Conservation (phyloP, 768 basidiomycete species). For the Calocybe cyanea region DNA sequence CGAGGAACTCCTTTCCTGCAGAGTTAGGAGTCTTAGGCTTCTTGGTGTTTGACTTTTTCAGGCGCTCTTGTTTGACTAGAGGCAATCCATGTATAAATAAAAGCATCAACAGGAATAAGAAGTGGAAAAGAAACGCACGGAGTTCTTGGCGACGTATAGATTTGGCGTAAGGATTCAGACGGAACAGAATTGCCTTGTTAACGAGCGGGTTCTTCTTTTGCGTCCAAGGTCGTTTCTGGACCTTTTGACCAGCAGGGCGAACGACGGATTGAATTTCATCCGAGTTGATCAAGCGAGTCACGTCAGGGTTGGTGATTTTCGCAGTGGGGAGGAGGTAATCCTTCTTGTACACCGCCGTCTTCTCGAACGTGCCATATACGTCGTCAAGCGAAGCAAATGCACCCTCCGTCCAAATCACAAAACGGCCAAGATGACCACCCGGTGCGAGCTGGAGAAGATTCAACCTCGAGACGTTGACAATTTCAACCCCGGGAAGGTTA, state of each 20-base stretch:
- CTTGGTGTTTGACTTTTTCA: conserved; percentile 60
- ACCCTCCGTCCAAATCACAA: conserved; percentile 98
- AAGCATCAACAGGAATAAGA: neutral
- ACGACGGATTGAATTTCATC: conserved; percentile 97
- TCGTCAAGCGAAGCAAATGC: conserved; percentile 93
- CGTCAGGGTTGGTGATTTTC: conserved; percentile 96
- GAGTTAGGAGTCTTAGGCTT: conserved; percentile 59
- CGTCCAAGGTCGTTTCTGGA: conserved; percentile 92
- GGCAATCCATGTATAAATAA: conserved; percentile 10
- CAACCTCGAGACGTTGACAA: conserved; percentile 88
- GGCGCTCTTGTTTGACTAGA: conserved; percentile 77
- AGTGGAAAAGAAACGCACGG: conserved; percentile 47
- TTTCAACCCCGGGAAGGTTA: conserved; percentile 97
- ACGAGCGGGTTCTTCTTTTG: conserved; percentile 98
- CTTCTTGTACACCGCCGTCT: conserved; percentile 81
- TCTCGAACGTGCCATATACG: conserved; percentile 94
- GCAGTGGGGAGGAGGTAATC: conserved; percentile 89
- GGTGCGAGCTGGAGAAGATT: conserved; percentile 99
- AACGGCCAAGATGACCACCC: conserved; percentile 98
- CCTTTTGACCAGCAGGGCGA: conserved; percentile 81
- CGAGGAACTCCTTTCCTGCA: conserved; percentile 82
- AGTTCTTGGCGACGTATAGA: conserved; percentile 86
- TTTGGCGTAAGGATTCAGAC: conserved; percentile 98
- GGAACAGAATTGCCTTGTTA: conserved; percentile 94
- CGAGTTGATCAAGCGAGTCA: conserved; percentile 97